A percentile compares a stretch with the other conserved stretches of the same genome.
Evolutionary conservation across 441 rosid genomes (phyloP).

Genomic region (Capsella rubella): DNA sequence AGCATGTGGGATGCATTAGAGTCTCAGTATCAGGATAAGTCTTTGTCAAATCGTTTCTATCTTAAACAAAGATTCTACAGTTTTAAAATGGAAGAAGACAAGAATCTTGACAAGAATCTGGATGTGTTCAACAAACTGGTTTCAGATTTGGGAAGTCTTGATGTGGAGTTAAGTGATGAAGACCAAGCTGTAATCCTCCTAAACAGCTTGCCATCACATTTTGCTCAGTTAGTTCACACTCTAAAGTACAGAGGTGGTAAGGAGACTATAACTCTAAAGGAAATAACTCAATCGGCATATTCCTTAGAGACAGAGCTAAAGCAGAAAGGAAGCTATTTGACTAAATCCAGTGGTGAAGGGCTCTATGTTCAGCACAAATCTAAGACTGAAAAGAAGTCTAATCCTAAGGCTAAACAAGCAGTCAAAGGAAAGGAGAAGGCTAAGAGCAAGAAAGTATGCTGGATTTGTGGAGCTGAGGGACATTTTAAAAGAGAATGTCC

Average conservation of each 20-base stretch:
- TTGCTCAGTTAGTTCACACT: neutral
- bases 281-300: neutral
- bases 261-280: neutral
- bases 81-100: neutral
- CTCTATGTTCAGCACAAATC: neutral
- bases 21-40: neutral
- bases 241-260: neutral
- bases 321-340: neutral
- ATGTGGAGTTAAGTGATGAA: neutral
- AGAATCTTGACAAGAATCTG: neutral
- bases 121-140: neutral
- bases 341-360: neutral
- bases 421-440: neutral
- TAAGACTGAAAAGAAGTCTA: neutral
- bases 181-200: neutral
- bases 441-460: neutral
- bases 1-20: neutral
- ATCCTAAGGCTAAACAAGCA: neutral
- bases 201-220: neutral
- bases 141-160: neutral
- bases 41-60: neutral
- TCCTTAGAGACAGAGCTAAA: neutral
- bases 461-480: neutral
- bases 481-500: neutral
- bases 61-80: neutral